Conservation (phyloP, 352 stramenopile genomes). For the Globisporangium radiosum region DNA sequence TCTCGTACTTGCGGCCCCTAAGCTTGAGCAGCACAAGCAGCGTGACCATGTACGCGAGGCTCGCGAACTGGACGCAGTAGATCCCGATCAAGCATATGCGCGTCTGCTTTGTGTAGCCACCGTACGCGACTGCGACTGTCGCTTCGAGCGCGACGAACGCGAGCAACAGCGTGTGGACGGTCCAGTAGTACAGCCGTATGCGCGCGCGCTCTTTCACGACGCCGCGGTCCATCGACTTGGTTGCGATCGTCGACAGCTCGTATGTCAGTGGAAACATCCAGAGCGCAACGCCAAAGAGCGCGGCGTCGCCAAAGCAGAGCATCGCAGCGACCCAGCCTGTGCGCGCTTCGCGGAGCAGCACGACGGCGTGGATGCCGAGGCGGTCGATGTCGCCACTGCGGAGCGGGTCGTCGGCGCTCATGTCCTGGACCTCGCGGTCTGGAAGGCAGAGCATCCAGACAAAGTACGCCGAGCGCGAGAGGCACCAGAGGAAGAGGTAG, state of each 20-base stretch:
- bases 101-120: slow-evolving; percentile 21
- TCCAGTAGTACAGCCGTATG: slow-evolving; percentile 23
- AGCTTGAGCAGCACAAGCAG: slow-evolving; percentile 38
- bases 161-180: slow-evolving; percentile 24
- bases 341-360: slow-evolving; percentile 25
- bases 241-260: slow-evolving; percentile 34
- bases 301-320: slow-evolving; percentile 29
- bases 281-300: slow-evolving; percentile 29
- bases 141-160: slow-evolving; percentile 31
- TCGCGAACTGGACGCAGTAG: slow-evolving; percentile 32
- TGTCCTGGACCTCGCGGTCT: slow-evolving; percentile 23
- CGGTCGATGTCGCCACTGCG: slow-evolving; percentile 37
- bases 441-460: slow-evolving; percentile 26
- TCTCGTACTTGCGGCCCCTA: slow-evolving; percentile 43
- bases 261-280: slow-evolving; percentile 46
- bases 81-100: slow-evolving; percentile 27
- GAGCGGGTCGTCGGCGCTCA: slow-evolving; percentile 20
- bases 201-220: slow-evolving; percentile 15
- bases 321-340: slow-evolving; percentile 32
- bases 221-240: slow-evolving; percentile 34
- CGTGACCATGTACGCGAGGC: slow-evolving; percentile 29
- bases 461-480: slow-evolving; percentile 43
- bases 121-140: slow-evolving; percentile 28
- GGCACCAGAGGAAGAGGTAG: slow-evolving; percentile 51
- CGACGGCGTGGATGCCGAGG: slow-evolving; percentile 33